These are phyloP conservation scores for Herpetomonas samuelpessoai DNA, from an alignment of 208 protist species.

Conservation along the genomic window DNA sequence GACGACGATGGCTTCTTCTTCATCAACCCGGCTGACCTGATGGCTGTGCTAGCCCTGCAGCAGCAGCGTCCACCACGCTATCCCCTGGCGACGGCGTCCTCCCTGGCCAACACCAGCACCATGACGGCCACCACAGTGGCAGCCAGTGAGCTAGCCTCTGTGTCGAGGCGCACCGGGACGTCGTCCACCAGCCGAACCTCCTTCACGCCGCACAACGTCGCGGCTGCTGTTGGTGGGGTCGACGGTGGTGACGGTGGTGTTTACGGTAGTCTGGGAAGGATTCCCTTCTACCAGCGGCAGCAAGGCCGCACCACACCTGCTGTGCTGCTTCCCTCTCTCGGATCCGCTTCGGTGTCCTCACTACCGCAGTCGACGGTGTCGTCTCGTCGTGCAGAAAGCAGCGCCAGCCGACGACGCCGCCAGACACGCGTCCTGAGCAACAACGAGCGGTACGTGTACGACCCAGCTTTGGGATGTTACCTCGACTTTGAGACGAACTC, in stretches of 20 bases:
- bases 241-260: too few relatives aligned
- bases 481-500: constrained; percentile 59
- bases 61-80: neutral
- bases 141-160: too few relatives aligned
- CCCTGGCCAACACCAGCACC: neutral
- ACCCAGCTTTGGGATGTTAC: constrained; percentile 69
- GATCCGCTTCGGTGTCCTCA: constrained; percentile 8
- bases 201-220: neutral
- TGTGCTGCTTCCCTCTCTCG: constrained; percentile 7
- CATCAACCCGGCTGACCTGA: neutral
- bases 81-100: neutral
- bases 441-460: constrained; percentile 52
- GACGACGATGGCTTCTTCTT: neutral
- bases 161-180: too few relatives aligned
- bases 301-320: neutral
- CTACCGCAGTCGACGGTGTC: constrained; percentile 1
- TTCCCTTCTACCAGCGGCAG: neutral
- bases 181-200: neutral
- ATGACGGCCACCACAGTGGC: too few relatives aligned
- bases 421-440: neutral
- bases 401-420: neutral
- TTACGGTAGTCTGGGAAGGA: neutral
- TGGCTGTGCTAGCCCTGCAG: neutral
- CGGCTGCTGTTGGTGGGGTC: too few relatives aligned
- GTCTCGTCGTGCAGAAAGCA: too few relatives aligned